These are phyloP conservation scores for Aegilops speltoides DNA, from an alignment of 176 grass and related monocot species.

Conservation along the genomic window DNA sequence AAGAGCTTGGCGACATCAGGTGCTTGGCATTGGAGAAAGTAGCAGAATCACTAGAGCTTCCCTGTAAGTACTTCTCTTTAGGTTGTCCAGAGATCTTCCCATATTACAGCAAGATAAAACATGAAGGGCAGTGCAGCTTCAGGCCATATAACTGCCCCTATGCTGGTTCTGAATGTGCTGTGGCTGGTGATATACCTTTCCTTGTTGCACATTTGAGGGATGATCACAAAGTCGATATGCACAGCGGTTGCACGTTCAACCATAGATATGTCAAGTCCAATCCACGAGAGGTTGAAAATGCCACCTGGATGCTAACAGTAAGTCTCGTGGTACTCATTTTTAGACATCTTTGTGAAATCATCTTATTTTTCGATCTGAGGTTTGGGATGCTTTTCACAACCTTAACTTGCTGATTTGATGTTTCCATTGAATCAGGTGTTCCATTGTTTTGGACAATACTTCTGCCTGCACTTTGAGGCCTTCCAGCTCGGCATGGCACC, in stretches of 20 bases:
- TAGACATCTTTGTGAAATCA: background rate
- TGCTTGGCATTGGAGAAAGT: slow-evolving; percentile 63
- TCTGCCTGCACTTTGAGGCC: slow-evolving; percentile 88
- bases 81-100: slow-evolving; percentile 60
- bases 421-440: slow-evolving; percentile 57
- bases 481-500: slow-evolving; percentile 87
- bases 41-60: slow-evolving; percentile 59
- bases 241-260: slow-evolving; percentile 56
- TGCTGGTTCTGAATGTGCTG: slow-evolving; percentile 65
- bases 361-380: background rate
- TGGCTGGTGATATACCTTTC: slow-evolving; percentile 61
- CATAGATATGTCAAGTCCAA: slow-evolving; percentile 64
- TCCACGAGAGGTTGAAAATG: slow-evolving; percentile 59
- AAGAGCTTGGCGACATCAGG: slow-evolving; percentile 62
- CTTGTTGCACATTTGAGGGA: slow-evolving; percentile 65
- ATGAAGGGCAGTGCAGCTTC: slow-evolving; percentile 60
- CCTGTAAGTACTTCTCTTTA: slow-evolving; percentile 60
- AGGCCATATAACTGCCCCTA: slow-evolving; percentile 61
- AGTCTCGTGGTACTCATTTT: slow-evolving; percentile 11
- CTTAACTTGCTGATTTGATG: background rate
- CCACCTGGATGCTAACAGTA: slow-evolving; percentile 65
- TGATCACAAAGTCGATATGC: slow-evolving; percentile 65
- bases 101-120: slow-evolving; percentile 69
- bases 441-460: slow-evolving; percentile 91
- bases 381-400: background rate